Evolutionary conservation across 2,329 filamentous ascomycete genomes (phyloP), one percentile per base, ranked within the genome.

Genomic region (Verticillium klebahnii): DNA sequence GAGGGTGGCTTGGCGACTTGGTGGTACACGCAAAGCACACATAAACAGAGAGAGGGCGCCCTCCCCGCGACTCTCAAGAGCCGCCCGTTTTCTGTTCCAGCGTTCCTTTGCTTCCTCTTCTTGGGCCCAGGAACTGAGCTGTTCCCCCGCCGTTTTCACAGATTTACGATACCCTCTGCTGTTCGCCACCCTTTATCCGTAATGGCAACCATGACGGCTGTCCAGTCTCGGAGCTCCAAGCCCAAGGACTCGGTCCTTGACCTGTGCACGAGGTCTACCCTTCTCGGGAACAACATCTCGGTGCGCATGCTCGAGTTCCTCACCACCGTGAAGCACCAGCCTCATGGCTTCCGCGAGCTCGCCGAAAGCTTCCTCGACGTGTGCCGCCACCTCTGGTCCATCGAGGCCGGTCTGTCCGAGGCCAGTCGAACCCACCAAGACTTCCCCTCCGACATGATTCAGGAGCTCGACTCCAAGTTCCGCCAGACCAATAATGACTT

Each of bases 291-390:
- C 71, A 82, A 80, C 64, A 88, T 90, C 66, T 84, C 87, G 0
- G 83, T 89, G 56, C 84, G 82, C 65, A 84, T 88, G 77, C 79
- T 89, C 50, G 86, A 89, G 70, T 89, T 87, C 64, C 78, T 88
- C 25, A 84, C 82, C 60, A 80, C 82, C 5, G 79, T 81, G 62
- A 85, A 84, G 67, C 75, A 80, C 39, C 78, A 82, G 39, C 82
- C 82, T 0, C 75, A 80, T 59, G 83, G 84, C 36, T 85, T 89
- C 71, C 81, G 84, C 62, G 75, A 79, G 31, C 79, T 91, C 23
- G 86, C 88, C 11, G 81, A 83, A 64, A 86, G 88, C 65, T 89
- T 90, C 69, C 80, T 91, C 62, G 87, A 90, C 61, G 84, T 86
- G 5, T 88, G 85, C 70, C 82, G 86, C 60, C 83, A 87, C 52